A percentile compares a stretch with the other conserved stretches of the same genome.
phyloP scores from a whole-genome alignment of 148 eudicot species.

The Vaccinium vitisidaea region DNA sequence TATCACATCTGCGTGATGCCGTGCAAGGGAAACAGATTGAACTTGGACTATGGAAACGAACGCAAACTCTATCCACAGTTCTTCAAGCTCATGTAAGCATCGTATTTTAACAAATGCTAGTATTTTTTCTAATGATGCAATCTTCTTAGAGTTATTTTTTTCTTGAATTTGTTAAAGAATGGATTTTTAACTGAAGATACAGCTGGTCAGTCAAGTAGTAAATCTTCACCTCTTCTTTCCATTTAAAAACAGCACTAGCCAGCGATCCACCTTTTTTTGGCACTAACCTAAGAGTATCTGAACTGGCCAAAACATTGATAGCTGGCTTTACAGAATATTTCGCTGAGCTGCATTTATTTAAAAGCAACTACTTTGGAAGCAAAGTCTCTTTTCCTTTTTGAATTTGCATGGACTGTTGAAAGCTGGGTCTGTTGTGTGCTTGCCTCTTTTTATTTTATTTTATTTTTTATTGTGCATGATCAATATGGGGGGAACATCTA shows the following conservation, averaged over 20 bases:
- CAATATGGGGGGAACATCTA: background rate
- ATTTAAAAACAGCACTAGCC: background rate
- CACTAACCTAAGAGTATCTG: background rate
- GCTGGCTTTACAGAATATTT: background rate
- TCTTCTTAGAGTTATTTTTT: background rate
- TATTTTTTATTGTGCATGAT: background rate
- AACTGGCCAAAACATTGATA: background rate
- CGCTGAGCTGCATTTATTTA: background rate
- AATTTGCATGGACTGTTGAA: background rate
- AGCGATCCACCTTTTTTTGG: background rate
- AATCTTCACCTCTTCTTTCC: background rate
- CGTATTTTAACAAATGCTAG: background rate
- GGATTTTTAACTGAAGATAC: background rate
- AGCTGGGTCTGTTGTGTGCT: background rate
- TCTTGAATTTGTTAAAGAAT: background rate
- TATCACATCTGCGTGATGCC: slow-evolving; percentile 51
- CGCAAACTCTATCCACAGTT: slow-evolving; percentile 40
- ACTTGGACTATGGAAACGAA: slow-evolving; percentile 38
- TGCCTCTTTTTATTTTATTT: background rate
- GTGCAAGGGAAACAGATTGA: slow-evolving; percentile 60
- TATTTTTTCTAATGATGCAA: background rate
- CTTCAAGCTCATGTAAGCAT: slow-evolving; percentile 65
- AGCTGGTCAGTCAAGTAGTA: background rate
- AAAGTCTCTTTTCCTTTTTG: background rate
- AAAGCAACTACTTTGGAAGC: background rate